These are phyloP conservation scores for Acer saccharum DNA, from an alignment of 345 rosid species.

Conservation along the genomic window DNA sequence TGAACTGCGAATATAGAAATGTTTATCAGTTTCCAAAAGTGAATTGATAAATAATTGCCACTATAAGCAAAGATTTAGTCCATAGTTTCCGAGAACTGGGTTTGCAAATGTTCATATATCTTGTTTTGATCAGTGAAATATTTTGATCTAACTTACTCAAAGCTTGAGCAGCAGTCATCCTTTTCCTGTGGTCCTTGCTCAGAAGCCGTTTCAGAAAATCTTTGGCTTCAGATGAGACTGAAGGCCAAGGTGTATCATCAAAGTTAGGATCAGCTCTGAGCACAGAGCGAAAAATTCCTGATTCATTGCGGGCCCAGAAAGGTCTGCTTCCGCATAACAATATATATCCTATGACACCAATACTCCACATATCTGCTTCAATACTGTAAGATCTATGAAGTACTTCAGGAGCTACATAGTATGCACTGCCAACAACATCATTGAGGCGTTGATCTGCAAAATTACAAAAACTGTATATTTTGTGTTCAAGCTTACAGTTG, in stretches of 20 bases:
- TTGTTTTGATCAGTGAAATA: not conserved
- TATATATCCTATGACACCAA: conserved; percentile 92
- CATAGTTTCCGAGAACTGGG: not conserved
- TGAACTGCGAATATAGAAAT: conserved; percentile 59
- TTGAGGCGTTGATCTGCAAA: conserved; percentile 87
- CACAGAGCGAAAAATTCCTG: conserved; percentile 95
- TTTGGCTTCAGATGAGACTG: conserved; percentile 76
- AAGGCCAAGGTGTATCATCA: conserved; percentile 92
- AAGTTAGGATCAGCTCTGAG: conserved; percentile 91
- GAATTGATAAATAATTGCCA: conserved; percentile 2
- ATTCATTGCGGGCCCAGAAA: conserved; percentile 93
- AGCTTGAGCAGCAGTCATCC: conserved; percentile 98
- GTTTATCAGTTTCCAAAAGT: conserved; percentile 19
- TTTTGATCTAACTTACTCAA: conserved; percentile 52
- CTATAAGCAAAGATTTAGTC: not conserved
- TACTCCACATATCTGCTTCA: conserved; percentile 98
- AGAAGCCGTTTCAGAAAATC: conserved; percentile 92
- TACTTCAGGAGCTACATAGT: conserved; percentile 98
- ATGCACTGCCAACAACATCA: conserved; percentile 98
- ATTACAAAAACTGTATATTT: conserved; percentile 21
- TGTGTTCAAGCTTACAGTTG: conserved; percentile 19
- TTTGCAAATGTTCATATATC: not conserved
- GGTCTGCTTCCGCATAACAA: conserved; percentile 98
- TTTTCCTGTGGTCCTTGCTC: conserved; percentile 93
- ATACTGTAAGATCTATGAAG: conserved; percentile 92